phyloP scores from a whole-genome alignment of 2,329 filamentous ascomycete species.

The Xylariaceae sp. region DNA sequence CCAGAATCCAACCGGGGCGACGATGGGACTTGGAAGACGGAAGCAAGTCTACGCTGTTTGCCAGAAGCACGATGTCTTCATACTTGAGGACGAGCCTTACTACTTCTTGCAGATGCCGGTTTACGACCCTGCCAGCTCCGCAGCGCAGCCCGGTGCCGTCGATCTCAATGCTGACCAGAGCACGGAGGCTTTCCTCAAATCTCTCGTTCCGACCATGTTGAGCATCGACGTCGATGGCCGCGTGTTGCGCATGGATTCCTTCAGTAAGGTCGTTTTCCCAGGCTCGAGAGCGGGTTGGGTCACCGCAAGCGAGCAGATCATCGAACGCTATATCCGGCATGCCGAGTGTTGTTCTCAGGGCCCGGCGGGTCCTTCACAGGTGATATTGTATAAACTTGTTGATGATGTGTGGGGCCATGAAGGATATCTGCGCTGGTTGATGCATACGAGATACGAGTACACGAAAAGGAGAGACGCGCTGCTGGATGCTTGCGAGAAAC shows the following conservation, averaged over 20 bases:
- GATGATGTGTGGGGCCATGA: constrained; percentile 93
- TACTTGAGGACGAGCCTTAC: constrained; percentile 92
- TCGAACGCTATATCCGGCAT: constrained; percentile 79
- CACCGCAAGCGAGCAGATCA: constrained; percentile 78
- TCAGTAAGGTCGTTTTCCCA: constrained; percentile 86
- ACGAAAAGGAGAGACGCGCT: constrained; percentile 75
- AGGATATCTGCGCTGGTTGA: constrained; percentile 87
- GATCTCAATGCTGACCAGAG: constrained; percentile 24
- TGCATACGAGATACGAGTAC: constrained; percentile 77
- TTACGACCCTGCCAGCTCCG: constrained; percentile 44
- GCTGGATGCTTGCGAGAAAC: constrained; percentile 74
- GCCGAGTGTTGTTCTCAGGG: constrained; percentile 83
- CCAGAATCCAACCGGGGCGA: constrained; percentile 88
- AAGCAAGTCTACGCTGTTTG: constrained; percentile 73
- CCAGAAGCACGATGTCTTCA: constrained; percentile 80
- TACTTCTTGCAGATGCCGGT: constrained; percentile 89
- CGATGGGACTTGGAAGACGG: constrained; percentile 66
- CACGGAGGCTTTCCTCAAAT: constrained; percentile 69
- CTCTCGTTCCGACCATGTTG: constrained; percentile 71
- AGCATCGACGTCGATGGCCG: constrained; percentile 83
- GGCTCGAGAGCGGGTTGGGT: constrained; percentile 85
- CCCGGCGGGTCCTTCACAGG: constrained; percentile 79
- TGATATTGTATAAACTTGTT: constrained; percentile 81
- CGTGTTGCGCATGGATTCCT: constrained; percentile 87
- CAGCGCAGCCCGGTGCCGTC: constrained; percentile 9